These are phyloP conservation scores for Blumeriella jaapii DNA, from an alignment of 2,329 filamentous ascomycete genomes.

Conservation along the genomic window DNA sequence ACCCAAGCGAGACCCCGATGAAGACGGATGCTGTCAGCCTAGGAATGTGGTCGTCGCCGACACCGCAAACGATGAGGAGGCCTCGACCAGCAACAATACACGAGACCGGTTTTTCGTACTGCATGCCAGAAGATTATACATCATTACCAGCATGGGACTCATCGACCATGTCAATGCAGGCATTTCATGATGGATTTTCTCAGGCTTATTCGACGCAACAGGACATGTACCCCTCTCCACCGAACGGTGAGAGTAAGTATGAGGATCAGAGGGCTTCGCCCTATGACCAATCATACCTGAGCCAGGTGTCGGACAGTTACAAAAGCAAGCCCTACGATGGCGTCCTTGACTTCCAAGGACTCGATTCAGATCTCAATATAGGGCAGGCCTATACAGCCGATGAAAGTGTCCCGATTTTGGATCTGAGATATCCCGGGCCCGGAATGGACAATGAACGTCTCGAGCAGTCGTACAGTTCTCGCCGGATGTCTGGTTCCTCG, in stretches of 20 bases:
- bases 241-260: conserved; percentile 38
- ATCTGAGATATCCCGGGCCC: conserved; percentile 40
- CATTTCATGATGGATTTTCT: conserved; percentile 34
- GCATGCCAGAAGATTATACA: conserved; percentile 41
- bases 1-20: conserved; percentile 36
- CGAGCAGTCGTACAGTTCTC: conserved; percentile 41
- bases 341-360: conserved; percentile 40
- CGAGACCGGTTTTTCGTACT: conserved; percentile 47
- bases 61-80: conserved; percentile 34
- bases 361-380: conserved; percentile 48
- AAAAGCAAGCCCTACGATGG: conserved; percentile 46
- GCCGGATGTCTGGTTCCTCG: conserved; percentile 61
- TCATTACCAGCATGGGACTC: conserved; percentile 46
- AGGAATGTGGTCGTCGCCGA: conserved; percentile 44
- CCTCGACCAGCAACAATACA: conserved; percentile 48
- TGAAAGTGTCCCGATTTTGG: conserved; percentile 50
- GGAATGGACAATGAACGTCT: conserved; percentile 40
- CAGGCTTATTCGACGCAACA: conserved; percentile 47
- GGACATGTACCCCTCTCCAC: conserved; percentile 41
- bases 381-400: conserved; percentile 52
- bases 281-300: conserved; percentile 16
- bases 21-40: conserved; percentile 38
- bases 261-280: conserved; percentile 12
- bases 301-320: conserved; percentile 34
- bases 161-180: conserved; percentile 37